Conservation (phyloP, 2,329 filamentous ascomycete species). For the Pseudocercospora cruenta region DNA sequence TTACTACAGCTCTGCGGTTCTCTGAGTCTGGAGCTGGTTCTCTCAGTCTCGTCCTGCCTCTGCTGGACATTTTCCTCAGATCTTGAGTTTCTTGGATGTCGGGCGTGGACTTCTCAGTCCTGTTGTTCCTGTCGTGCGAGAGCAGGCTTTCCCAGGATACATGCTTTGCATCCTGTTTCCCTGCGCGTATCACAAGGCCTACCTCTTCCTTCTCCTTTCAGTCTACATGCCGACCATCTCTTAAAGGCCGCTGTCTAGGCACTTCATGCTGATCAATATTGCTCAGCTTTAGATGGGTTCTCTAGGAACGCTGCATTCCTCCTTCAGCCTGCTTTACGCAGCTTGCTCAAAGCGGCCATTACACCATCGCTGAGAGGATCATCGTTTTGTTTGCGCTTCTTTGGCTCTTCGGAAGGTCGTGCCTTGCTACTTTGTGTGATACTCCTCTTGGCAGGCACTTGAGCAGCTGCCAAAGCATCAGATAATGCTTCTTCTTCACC, state of each 20-base stretch:
- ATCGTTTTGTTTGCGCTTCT: constrained; percentile 45
- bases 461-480: constrained; percentile 29
- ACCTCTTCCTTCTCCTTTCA: neutral
- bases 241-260: neutral
- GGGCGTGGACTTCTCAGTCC: neutral
- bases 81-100: neutral
- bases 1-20: too few species aligned
- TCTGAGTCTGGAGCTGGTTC: too few species aligned
- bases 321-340: constrained; percentile 45
- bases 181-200: neutral
- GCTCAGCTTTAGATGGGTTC: neutral
- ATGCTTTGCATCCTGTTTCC: neutral
- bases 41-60: too few species aligned
- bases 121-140: neutral
- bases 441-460: constrained; percentile 16
- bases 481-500: constrained; percentile 54
- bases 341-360: constrained; percentile 60
- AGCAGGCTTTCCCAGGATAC: neutral
- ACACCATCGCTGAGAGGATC: constrained; percentile 61
- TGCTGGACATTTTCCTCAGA: too few species aligned
- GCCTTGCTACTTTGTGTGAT: neutral
- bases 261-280: neutral
- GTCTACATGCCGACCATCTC: too few species aligned
- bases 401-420: constrained; percentile 16
- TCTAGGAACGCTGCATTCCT: neutral